phyloP scores from a whole-genome alignment of 192 early-diverging fungal genomes.

The Coemansia erecta region DNA sequence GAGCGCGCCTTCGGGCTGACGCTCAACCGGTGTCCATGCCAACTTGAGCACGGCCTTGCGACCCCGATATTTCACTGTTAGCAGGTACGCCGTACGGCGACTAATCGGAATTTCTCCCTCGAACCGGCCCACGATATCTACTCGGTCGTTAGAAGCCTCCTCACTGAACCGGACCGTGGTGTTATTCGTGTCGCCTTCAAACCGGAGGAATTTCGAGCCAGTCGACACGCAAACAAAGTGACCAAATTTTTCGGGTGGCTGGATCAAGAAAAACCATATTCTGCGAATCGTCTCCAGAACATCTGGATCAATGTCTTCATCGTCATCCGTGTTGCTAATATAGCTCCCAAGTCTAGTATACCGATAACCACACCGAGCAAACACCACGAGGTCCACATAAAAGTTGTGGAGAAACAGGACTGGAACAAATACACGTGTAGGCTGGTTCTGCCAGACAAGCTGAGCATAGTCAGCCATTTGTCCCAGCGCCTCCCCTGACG shows the following conservation, averaged over 20 bases:
- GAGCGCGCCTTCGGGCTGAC: slow-evolving; percentile 5
- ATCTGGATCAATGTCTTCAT: too few relatives aligned
- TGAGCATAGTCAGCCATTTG: too few relatives aligned
- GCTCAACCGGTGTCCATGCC: slow-evolving; percentile 1
- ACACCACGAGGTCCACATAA: too few relatives aligned
- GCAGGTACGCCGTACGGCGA: neutral
- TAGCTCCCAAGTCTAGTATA: too few relatives aligned
- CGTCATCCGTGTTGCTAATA: too few relatives aligned
- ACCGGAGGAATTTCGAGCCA: neutral
- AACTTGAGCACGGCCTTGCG: neutral
- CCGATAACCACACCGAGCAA: too few relatives aligned
- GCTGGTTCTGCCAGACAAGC: too few relatives aligned
- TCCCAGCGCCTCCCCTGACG: too few relatives aligned
- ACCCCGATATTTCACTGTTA: neutral
- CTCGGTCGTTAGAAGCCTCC: neutral
- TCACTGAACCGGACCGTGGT: neutral
- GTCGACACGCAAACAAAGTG: neutral
- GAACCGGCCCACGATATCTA: neutral
- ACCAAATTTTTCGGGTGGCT: neutral
- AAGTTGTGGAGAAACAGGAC: too few relatives aligned
- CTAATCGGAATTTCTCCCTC: neutral
- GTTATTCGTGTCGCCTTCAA: neutral
- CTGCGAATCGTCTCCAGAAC: neutral
- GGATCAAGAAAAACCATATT: neutral
- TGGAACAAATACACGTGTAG: too few relatives aligned